A percentile compares a stretch with the other conserved stretches of the same genome.
Evolutionary conservation across 2,329 filamentous ascomycete genomes (phyloP).

Genomic region (Didymosphaeria variabile): DNA sequence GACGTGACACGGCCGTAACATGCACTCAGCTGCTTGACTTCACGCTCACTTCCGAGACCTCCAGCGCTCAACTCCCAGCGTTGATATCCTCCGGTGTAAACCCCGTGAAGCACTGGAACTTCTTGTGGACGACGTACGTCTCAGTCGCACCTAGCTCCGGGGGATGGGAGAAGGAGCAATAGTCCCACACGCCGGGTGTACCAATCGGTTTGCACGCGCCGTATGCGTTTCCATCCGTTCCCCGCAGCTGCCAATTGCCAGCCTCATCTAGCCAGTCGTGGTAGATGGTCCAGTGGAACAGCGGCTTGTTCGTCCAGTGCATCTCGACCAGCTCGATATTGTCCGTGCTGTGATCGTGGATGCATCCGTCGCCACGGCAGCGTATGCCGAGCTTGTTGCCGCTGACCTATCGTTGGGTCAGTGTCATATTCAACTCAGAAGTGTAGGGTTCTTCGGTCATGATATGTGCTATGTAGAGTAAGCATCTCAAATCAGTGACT

Average conservation of each 20-base stretch:
- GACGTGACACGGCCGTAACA: too few relatives aligned
- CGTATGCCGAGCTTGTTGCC: neutral
- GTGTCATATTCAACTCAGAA: neutral
- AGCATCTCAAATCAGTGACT: neutral
- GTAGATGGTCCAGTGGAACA: neutral
- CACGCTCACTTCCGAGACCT: neutral
- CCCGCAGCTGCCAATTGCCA: neutral
- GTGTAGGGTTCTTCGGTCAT: neutral
- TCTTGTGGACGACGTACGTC: neutral
- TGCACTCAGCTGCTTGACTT: neutral
- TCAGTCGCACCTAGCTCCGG: neutral
- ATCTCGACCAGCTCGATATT: constrained; percentile 1
- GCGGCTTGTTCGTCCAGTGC: neutral
- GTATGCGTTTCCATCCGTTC: neutral
- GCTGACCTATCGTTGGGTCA: neutral
- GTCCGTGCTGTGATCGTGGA: neutral
- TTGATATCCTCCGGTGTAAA: neutral
- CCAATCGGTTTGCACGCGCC: neutral
- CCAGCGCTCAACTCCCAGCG: neutral
- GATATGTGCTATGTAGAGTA: neutral
- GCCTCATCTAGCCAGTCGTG: neutral
- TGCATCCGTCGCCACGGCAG: neutral
- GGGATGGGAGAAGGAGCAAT: neutral
- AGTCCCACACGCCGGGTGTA: neutral
- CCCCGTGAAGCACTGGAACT: neutral